Base-by-base conservation (phyloP, 352 stramenopile genomes). In the Globisporangium solare region DNA sequence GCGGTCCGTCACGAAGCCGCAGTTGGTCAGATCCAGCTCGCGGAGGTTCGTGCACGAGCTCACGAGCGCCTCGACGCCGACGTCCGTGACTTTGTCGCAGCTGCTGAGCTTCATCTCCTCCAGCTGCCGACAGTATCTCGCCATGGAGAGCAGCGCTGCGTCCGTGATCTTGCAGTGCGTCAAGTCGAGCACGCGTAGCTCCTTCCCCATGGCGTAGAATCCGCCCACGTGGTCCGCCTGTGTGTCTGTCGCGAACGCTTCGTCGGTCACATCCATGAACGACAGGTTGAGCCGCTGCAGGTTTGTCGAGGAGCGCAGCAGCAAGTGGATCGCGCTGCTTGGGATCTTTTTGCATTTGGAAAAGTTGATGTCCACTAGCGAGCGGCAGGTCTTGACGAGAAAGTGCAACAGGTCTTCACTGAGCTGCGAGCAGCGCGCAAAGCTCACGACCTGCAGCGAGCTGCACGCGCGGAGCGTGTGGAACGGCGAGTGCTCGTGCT, bases 301-400 rank as follows among this genome's bases (percentile, higher is more conserved):
- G 31, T 74, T 63, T 8, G 74, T 71, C n/a, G 73, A 66, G 2
- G 81, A 83, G 32, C 72, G 68, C 55, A 95, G 64, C 11, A 95
- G 60, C 56, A 82, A 45, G 45, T 77, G 75, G 42, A 94, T 86
- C 21, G 76, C 82, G n/a, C 86, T 78, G 61, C 79, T 88, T 15
- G 76, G 64, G 68, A 95, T 94, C 37, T 77, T 74, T 74, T 92
- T 92, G 72, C 86, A 95, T 13, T 80, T 77, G 13, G 83, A 89
- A 24, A 95, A 81, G 56, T 91, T 89, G 22, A 95, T 70, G 32
- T 92, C 74, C 0, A 65, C 88, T 24, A 95, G 74, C 17, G 81
- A 86, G 41, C 76, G 74, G 47, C 83, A 94, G 6, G 83, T 70
- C 57, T 91, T 87, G 48, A 89, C 69, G 57, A 95, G 70, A 58